A percentile compares a stretch with the other conserved stretches of the same genome.
Conservation (phyloP, 139 green algal species). For the Penium margaritaceum region DNA sequence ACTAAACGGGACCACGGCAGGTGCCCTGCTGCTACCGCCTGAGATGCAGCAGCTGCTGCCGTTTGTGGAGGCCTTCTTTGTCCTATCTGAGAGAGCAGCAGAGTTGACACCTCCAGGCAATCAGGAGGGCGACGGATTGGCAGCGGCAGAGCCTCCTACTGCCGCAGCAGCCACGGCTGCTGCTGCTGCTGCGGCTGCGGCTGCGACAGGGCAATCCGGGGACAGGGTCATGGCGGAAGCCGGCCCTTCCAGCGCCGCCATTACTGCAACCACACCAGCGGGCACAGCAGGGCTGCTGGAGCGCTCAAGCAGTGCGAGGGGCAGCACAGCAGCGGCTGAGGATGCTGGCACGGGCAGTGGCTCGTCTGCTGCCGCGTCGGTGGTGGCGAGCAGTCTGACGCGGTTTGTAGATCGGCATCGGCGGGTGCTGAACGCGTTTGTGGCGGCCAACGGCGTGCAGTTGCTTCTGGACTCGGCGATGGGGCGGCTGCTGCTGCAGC, state of each 20-base stretch:
- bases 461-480: constrained; percentile 67
- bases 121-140: constrained; percentile 1
- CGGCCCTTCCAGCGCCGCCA: neutral
- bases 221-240: neutral
- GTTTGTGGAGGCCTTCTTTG: constrained; percentile 86
- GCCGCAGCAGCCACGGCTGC: neutral
- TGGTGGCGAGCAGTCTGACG: constrained; percentile 2
- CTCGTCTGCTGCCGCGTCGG: too few species aligned
- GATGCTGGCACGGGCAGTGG: too few species aligned
- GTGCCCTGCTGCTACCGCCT: constrained; percentile 56
- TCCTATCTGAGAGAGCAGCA: constrained; percentile 54
- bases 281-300: neutral
- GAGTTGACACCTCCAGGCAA: too few species aligned
- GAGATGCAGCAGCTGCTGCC: constrained; percentile 70
- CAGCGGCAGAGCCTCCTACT: constrained; percentile 15
- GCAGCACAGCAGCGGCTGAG: too few species aligned
- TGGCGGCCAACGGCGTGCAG: constrained; percentile 66
- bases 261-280: neutral
- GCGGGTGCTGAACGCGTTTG: constrained; percentile 79
- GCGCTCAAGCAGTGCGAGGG: too few species aligned
- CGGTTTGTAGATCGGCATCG: constrained; percentile 67
- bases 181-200: neutral
- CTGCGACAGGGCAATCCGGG: neutral
- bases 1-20: constrained; percentile 2
- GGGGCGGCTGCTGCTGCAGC: constrained; percentile 76